Conservation (phyloP, 139 green algal genomes). For the Tetratostichococcus sp. region DNA sequence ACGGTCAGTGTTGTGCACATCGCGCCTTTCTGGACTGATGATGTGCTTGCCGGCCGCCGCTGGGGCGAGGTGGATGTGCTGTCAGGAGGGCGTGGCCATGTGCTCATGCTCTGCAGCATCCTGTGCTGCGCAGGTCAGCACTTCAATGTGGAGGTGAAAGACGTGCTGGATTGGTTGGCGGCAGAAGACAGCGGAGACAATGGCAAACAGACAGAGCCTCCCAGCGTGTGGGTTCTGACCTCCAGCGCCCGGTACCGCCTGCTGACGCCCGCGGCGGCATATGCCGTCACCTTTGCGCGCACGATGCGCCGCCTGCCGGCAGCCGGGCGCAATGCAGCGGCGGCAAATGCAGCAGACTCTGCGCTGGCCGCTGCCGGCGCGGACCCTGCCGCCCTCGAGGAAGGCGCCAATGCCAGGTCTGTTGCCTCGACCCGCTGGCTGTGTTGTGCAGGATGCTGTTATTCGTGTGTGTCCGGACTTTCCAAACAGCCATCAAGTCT, state of each 20-base stretch:
- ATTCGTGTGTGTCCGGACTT: no score
- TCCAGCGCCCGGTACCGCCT: conserved; percentile 9
- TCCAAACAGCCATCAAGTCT: no score
- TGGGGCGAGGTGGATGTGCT: no score
- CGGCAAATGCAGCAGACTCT: not conserved
- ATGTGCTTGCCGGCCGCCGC: no score
- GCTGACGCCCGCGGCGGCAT: not conserved
- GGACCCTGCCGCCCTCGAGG: no score
- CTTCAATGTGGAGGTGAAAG: not conserved
- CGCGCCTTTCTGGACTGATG: not conserved
- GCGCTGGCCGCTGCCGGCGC: conserved; percentile 6
- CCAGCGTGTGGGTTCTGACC: not conserved
- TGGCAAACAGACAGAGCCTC: not conserved
- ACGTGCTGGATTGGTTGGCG: not conserved
- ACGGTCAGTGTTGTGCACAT: conserved; percentile 9
- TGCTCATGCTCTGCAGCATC: no score
- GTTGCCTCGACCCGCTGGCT: no score
- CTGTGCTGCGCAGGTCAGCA: not conserved
- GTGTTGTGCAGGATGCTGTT: no score
- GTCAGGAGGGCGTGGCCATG: no score
- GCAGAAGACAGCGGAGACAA: no score
- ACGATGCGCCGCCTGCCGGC: not conserved
- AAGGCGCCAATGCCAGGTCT: no score
- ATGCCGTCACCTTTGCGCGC: conserved; percentile 3
- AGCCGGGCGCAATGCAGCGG: not conserved